Percentiles rank a stretch among this genome's conserved stretches.
phyloP scores from a whole-genome alignment of 441 rosid species.

The Pelargonium myrrhifolium region DNA sequence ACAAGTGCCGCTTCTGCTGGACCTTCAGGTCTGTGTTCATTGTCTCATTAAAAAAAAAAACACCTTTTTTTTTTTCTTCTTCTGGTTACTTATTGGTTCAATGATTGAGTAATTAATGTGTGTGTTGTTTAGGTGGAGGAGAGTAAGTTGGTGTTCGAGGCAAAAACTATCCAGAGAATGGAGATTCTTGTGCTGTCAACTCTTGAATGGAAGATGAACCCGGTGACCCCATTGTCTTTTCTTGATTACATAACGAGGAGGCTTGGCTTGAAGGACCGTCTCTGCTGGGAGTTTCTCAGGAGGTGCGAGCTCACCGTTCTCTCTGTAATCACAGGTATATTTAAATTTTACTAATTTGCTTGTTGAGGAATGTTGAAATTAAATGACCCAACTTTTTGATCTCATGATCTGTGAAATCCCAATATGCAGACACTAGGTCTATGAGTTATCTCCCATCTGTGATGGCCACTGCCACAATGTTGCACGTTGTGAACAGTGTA shows the following conservation, averaged over 20 bases:
- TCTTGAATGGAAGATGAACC: conserved; percentile 71
- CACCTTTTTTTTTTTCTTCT: background rate
- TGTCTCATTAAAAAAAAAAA: too few relatives aligned
- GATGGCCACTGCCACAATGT: conserved; percentile 50
- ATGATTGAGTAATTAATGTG: background rate
- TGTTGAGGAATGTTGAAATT: too few relatives aligned
- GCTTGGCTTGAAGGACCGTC: conserved; percentile 42
- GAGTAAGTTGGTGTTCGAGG: conserved; percentile 44
- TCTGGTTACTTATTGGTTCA: conserved; percentile 8
- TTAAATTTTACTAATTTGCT: too few relatives aligned
- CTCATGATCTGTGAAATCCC: background rate
- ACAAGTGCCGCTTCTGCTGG: background rate
- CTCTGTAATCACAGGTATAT: conserved; percentile 44
- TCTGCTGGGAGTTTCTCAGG: conserved; percentile 42
- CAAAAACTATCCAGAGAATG: conserved; percentile 61
- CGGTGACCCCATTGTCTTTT: conserved; percentile 56
- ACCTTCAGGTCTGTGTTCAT: background rate
- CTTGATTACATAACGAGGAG: conserved; percentile 53
- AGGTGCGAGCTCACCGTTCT: conserved; percentile 43
- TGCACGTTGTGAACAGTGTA: conserved; percentile 35
- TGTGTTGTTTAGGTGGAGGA: conserved; percentile 45
- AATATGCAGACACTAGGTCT: conserved; percentile 42
- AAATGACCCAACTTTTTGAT: background rate
- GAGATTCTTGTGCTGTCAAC: conserved; percentile 67
- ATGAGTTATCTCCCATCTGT: conserved; percentile 47